Conservation (phyloP, 768 basidiomycete species). For the Trametes cingulata region DNA sequence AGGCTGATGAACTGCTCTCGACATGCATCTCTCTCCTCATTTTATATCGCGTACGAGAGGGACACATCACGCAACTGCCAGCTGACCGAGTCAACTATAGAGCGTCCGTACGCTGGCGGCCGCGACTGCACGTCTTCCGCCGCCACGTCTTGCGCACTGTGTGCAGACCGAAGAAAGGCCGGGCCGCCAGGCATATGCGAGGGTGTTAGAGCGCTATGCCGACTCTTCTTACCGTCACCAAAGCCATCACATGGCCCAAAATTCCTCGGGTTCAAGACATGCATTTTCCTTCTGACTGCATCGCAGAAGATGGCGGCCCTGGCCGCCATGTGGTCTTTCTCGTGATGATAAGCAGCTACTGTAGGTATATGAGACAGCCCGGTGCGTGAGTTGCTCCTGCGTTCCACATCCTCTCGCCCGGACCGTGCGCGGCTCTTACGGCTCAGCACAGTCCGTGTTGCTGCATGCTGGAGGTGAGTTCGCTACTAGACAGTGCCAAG, state of each 20-base stretch:
- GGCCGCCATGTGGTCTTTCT: slow-evolving; percentile 1
- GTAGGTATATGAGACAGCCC: neutral
- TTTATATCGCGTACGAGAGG: slow-evolving; percentile 1
- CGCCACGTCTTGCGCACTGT: neutral
- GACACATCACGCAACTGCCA: neutral
- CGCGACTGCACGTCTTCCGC: neutral
- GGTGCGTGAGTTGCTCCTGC: no score
- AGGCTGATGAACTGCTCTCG: neutral
- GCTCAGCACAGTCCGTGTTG: no score
- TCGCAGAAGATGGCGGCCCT: neutral
- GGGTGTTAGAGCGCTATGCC: neutral
- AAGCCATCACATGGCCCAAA: slow-evolving; percentile 1
- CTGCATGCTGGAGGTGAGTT: no score
- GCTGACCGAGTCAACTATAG: slow-evolving; percentile 2
- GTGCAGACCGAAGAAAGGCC: slow-evolving; percentile 4
- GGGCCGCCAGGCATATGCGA: neutral
- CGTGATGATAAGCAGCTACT: neutral
- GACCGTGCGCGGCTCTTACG: no score
- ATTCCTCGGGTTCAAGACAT: neutral
- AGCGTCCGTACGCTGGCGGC: neutral
- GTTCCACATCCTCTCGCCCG: no score
- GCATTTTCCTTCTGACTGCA: neutral
- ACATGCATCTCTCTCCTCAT: neutral
- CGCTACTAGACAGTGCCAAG: neutral
- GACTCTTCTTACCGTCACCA: neutral